Evolutionary conservation across 2,329 filamentous ascomycete species (phyloP).

Genomic region (Fusarium sp.): DNA sequence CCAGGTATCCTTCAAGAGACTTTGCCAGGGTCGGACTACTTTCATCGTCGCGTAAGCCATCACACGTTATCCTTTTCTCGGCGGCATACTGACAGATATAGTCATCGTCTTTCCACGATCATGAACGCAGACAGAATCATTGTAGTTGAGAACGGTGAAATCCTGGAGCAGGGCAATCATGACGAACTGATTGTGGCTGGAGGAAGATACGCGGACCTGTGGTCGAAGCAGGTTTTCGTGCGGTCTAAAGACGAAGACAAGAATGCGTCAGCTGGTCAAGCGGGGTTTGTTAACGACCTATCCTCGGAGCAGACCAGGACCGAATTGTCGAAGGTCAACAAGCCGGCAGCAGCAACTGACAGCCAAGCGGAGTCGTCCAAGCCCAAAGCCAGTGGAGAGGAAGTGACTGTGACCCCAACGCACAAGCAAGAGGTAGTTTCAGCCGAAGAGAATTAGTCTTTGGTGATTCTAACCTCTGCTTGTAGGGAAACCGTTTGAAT

Average conservation of each 20-base stretch:
- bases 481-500: constrained; percentile 69
- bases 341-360: constrained; percentile 40
- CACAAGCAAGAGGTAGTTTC: constrained; percentile 67
- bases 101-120: constrained; percentile 79
- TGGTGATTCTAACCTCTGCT: constrained; percentile 60
- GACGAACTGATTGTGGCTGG: constrained; percentile 69
- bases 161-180: constrained; percentile 76
- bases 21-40: constrained; percentile 75
- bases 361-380: constrained; percentile 46
- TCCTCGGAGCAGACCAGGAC: constrained; percentile 55
- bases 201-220: constrained; percentile 75
- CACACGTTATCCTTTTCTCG: too few species aligned
- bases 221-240: constrained; percentile 74
- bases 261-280: constrained; percentile 40
- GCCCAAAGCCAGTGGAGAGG: constrained; percentile 40
- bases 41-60: constrained; percentile 73
- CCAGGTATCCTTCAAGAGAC: constrained; percentile 71
- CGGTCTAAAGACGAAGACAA: constrained; percentile 61
- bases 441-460: constrained; percentile 50
- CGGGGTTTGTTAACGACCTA: constrained; percentile 56
- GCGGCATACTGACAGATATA: constrained; percentile 49
- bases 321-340: constrained; percentile 56
- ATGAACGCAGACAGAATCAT: constrained; percentile 78
- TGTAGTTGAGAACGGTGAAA: constrained; percentile 73
- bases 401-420: constrained; percentile 54